These are phyloP conservation scores for Cryptosporidium tyzzeri DNA, from an alignment of 169 alveolate species.

Conservation along the genomic window DNA sequence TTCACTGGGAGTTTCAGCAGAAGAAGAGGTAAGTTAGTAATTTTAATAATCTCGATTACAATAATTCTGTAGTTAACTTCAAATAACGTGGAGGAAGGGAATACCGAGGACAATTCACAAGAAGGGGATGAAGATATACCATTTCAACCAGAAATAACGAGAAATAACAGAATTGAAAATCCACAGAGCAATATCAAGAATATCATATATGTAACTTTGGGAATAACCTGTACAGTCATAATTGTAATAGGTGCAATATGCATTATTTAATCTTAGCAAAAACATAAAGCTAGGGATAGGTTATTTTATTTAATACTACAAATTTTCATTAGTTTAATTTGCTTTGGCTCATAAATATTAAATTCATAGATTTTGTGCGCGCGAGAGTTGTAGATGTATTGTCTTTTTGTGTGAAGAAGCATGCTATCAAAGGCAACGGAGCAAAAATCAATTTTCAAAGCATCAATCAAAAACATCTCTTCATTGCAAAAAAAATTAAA, in stretches of 20 bases:
- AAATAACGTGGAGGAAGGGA: not conserved
- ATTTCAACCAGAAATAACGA: slow-evolving; percentile 42
- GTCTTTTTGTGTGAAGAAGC: slow-evolving; percentile 60
- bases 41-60: not conserved
- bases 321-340: not conserved
- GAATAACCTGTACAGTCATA: not conserved
- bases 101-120: not conserved
- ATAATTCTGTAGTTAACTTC: not conserved
- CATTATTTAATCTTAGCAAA: not conserved
- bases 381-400: not conserved
- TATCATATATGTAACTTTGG: slow-evolving; percentile 34
- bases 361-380: not conserved
- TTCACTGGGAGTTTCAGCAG: slow-evolving; percentile 23
- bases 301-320: no score
- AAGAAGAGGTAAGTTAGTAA: slow-evolving; percentile 22
- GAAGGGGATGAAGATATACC: slow-evolving; percentile 30
- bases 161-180: not conserved
- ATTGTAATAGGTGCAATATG: slow-evolving; percentile 24
- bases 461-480: not conserved
- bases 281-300: not conserved
- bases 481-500: not conserved
- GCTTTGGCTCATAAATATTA: not conserved
- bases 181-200: not conserved
- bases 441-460: not conserved
- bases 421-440: not conserved